These are phyloP conservation scores for Pythium phragmitis DNA, from an alignment of 352 stramenopile genomes.

Conservation along the genomic window DNA sequence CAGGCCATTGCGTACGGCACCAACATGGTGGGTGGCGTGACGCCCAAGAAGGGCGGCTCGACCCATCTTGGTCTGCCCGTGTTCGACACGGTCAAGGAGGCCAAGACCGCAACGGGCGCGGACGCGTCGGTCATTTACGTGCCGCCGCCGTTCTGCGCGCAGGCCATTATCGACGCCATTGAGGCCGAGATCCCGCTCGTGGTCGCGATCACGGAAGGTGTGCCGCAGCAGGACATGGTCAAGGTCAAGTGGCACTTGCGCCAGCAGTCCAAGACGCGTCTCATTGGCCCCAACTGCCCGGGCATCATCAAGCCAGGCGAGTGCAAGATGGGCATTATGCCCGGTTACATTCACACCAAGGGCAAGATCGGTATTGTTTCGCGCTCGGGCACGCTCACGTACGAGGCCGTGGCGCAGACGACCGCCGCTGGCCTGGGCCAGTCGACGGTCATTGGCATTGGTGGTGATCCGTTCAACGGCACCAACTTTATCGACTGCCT, in stretches of 20 bases:
- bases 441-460: constrained; percentile 99
- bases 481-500: constrained; percentile 99
- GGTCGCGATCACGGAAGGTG: constrained; percentile 99
- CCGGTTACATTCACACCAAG: constrained; percentile 98
- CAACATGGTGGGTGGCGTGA: constrained; percentile 99
- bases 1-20: constrained; percentile 99
- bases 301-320: constrained; percentile 99
- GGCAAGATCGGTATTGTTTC: constrained; percentile 99
- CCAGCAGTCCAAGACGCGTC: constrained; percentile 92
- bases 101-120: constrained; percentile 84
- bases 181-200: constrained; percentile 95
- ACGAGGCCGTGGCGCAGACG: constrained; percentile 99
- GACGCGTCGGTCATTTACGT: constrained; percentile 99
- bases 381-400: constrained; percentile 97
- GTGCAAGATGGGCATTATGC: constrained; percentile 99
- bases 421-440: constrained; percentile 96
- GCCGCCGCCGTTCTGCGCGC: constrained; percentile 96
- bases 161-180: constrained; percentile 98
- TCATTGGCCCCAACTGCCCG: constrained; percentile 99
- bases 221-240: constrained; percentile 99
- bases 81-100: constrained; percentile 96
- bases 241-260: constrained; percentile 95
- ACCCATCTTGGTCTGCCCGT: constrained; percentile 98
- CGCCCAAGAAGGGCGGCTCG: constrained; percentile 97
- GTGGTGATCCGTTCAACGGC: constrained; percentile 99